Evolutionary conservation across 176 grass and related monocot genomes (phyloP).

Genomic region (Poa annua): DNA sequence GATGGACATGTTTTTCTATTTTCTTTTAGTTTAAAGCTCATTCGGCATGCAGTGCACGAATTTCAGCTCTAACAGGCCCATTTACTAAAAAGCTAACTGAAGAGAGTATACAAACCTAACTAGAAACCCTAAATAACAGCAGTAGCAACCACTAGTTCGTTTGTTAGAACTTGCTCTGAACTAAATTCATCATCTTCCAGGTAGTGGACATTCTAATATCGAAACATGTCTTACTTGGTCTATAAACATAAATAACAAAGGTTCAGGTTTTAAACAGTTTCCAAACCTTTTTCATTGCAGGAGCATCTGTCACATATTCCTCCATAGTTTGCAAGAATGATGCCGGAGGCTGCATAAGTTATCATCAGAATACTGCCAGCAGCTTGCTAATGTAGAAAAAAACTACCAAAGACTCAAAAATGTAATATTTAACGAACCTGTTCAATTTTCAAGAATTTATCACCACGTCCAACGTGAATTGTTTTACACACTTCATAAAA

Average conservation of each 20-base stretch:
- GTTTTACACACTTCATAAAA: conserved; percentile 99
- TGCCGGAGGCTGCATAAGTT: conserved; percentile 73
- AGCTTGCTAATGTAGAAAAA: conserved; percentile 14
- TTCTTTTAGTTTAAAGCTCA: background rate
- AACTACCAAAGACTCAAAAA: conserved; percentile 3
- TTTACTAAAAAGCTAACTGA: background rate
- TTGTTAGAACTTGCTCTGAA: conserved; percentile 6
- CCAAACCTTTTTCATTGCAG: conserved; percentile 68
- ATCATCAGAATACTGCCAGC: conserved; percentile 32
- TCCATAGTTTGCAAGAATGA: conserved; percentile 97
- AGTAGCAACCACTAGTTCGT: background rate
- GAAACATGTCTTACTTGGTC: conserved; percentile 15
- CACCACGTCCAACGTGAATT: conserved; percentile 82
- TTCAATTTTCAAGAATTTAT: conserved; percentile 93
- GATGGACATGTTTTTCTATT: conserved; percentile 9
- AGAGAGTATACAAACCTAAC: background rate
- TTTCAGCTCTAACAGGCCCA: conserved; percentile 1
- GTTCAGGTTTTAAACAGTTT: conserved; percentile 19
- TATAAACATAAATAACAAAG: conserved; percentile 8
- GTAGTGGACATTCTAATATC: background rate
- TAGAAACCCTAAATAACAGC: background rate
- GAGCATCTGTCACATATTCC: conserved; percentile 93
- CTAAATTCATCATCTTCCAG: background rate
- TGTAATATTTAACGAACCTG: conserved; percentile 58
- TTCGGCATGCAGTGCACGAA: background rate